Base-by-base conservation (phyloP, 2,329 filamentous ascomycete genomes). In the Dichotomopilus funicola region DNA sequence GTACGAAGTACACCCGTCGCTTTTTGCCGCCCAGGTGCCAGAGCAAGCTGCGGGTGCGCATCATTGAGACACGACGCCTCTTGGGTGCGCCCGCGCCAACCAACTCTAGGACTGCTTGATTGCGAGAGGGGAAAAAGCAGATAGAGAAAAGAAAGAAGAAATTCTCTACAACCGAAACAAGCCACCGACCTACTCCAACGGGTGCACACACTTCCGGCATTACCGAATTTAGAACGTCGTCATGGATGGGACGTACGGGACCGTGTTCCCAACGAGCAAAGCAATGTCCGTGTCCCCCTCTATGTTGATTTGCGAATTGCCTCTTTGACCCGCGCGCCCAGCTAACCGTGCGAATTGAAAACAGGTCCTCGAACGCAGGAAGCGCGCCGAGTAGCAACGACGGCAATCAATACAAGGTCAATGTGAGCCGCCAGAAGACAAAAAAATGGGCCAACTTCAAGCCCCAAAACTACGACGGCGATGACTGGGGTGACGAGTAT, bases 381-480 rank as follows among this genome's bases (percentile, higher is more conserved):
- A 50, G 9, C 33, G 36, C 37, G 27, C 7, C 62, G 42, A 61
- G 49, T 19, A 66, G 63, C 53, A 68, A 64, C 56, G 19, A 27
- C 19, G 19, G 19, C 19, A 27, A 27, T 27, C 65, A 71, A 33
- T 96, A 91, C 73, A 87, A 88, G 69, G 83, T 90, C 51, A 95
- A 96, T 69, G 85, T 96, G 49, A 92, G 89, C 72, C 85, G 92
- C 59, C 81, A 85, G 54, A 95, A 95, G 74, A 96, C 91, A 54
- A 88, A 86, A 72, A 95, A 95, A 80, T 97, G 92, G 92, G 87
- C 92, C 40, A 87, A 95, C 66, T 92, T 92, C 38, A 92, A 91
- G 71, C 79, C 83, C 56, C 85, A 88, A 64, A 88, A 83, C 67
- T 97, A 97, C 67, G 91, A 92, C 65, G 92, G 91, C 60, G 91